Base-by-base conservation (phyloP, 2,329 filamentous ascomycete species). In the Aspergillus flavus region DNA sequence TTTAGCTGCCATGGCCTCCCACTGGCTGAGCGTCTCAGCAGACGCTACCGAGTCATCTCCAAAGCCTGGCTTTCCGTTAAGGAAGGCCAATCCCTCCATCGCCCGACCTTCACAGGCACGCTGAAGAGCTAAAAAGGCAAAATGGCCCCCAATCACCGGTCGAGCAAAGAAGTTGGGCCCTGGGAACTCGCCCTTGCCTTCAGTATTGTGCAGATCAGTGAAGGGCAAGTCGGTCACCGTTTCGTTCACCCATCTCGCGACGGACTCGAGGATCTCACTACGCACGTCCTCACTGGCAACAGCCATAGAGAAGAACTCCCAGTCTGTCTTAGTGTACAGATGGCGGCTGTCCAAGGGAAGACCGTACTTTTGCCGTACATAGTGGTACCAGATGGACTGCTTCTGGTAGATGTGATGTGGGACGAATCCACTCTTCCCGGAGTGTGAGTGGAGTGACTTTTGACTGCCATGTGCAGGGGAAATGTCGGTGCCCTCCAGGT, bases 281-380 rank as follows among this genome's bases (percentile, higher is more conserved):
- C 92, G 85, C 1, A 91, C 90, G 62, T 84, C 79, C 73, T 86
- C 85, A 69, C 87, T 88, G 4, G 91, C 87, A 6, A 96, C 90
- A 1, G 92, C 91, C 54, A 93, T 92, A 0, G 92, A 91, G 76
- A 95, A 94, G 75, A 96, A 93, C 71, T 95, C 90, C 93, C 93
- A 96, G 78, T 96, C 93, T 34, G 90, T 93, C 79, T 96, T 96
- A 39, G 92, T 90, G 77, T 95, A 95, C 3, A 94, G 77, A 76
- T 95, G 92, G 50, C 93, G 87, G 68, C 86, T 91, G 77, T 96
- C 93, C 9, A 96, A 85, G 0, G 93, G 92, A 4, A 96, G 80
- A 1, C 93, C 93, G 76, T 94, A 96, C 71, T 86, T 88, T 75
- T 96, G 92, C 68, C 92, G 86, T 11, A 94, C 91, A 16, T 86